Percentiles rank a stretch among this genome's conserved stretches.
Conservation (phyloP, 495 filamentous ascomycete genomes). For the Gamarada debralockiae region DNA sequence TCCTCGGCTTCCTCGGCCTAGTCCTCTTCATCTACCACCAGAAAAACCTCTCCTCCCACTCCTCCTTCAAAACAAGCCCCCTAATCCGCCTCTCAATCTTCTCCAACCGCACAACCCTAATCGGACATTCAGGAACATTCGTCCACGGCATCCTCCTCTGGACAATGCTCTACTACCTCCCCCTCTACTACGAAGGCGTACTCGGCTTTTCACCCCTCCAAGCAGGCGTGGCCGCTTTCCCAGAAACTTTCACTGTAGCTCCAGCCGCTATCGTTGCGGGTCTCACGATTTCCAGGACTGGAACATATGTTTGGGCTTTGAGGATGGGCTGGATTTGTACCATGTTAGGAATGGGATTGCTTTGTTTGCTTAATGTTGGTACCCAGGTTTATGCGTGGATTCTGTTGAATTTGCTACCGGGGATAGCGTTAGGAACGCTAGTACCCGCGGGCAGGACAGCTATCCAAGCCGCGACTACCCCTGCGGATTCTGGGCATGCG, state of each 20-base stretch:
- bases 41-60: too few relatives aligned
- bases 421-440: too few relatives aligned
- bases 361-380: too few relatives aligned
- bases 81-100: slow-evolving; percentile 39
- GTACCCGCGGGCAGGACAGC: too few relatives aligned
- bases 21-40: slow-evolving; percentile 43
- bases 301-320: too few relatives aligned
- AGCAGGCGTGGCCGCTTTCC: slow-evolving; percentile 57
- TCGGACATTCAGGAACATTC: slow-evolving; percentile 26
- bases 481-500: too few relatives aligned
- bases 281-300: slow-evolving; percentile 41
- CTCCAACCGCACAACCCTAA: slow-evolving; percentile 33
- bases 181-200: slow-evolving; percentile 65
- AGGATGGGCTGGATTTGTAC: too few relatives aligned
- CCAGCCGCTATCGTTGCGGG: slow-evolving; percentile 44
- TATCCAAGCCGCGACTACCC: too few relatives aligned
- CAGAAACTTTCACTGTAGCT: slow-evolving; percentile 45
- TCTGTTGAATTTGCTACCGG: too few relatives aligned
- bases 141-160: slow-evolving; percentile 11
- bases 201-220: slow-evolving; percentile 50
- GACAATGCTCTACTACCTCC: slow-evolving; percentile 58
- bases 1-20: slow-evolving; percentile 42
- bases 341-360: too few relatives aligned
- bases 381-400: too few relatives aligned
- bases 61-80: too few relatives aligned